Evolutionary conservation across 2,329 filamentous ascomycete species (phyloP), one percentile per base, ranked within the genome.

Genomic region (Fusarium mundagurra): DNA sequence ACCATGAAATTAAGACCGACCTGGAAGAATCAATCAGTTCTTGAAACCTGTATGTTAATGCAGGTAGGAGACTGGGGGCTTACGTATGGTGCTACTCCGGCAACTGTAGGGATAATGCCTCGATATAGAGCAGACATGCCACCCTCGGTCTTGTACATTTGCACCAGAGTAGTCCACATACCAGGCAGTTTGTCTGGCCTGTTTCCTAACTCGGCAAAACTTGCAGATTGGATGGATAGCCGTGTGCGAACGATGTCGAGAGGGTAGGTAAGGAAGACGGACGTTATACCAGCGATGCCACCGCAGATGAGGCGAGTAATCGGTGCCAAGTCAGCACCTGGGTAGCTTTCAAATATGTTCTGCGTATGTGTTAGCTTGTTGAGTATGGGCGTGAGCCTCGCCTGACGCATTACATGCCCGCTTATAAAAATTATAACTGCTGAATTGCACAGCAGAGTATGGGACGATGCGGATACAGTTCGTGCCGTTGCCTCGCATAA

Each of bases 1-100:
- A 94, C 94, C 95, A 98, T 98, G 83, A 99, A 99, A 83, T 99
- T 99, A 62, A 99, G 87, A 44, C 96, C 96, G 71, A 99, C 93
- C 92, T 95, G 76, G 60, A 34, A 39, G 9, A 22, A 27, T 29
- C 36, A n/a, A 57, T 75, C 34, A 77, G 39, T 53, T 27, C 20
- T 39, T 29, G 43, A 22, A 45, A n/a, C 22, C 48, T 33, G 38
- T 29, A 20, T 17, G 33, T 8, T 6, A 29, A 22, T 33, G 29
- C 31, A n/a, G 14, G n/a, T 13, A 43, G 17, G 41, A 31, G 47
- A 36, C 16, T 27, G 10, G n/a, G 14, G 44, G 80, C 85, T 67
- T 83, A 94, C 96, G 82, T 98, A 98, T 76, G 96, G 96, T 45
- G 96, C 96, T 39, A 99, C 96, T 57, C 96, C 96, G 45, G 96